Conservation (phyloP, 2,329 filamentous ascomycete species). For the Alternaria sp. region DNA sequence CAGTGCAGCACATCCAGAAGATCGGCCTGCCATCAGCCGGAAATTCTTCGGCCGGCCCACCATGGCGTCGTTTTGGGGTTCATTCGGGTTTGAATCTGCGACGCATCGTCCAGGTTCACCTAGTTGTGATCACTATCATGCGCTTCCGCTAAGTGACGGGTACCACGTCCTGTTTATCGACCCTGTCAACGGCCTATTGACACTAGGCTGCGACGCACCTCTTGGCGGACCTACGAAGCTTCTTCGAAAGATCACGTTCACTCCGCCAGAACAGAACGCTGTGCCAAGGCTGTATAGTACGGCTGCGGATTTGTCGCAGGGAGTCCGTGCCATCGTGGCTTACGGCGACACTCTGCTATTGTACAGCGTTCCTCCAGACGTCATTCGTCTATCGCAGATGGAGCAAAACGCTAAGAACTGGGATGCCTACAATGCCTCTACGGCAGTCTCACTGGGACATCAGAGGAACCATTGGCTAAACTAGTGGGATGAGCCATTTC, state of each 20-base stretch:
- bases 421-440: constrained; percentile 22
- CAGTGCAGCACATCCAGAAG: constrained; percentile 59
- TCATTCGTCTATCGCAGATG: constrained; percentile 38
- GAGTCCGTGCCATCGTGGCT: constrained; percentile 64
- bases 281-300: constrained; percentile 62
- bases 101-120: constrained; percentile 8
- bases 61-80: constrained; percentile 27
- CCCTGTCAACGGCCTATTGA: constrained; percentile 62
- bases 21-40: constrained; percentile 32
- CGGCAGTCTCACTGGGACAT: constrained; percentile 12
- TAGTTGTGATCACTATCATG: constrained; percentile 65
- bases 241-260: constrained; percentile 64
- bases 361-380: constrained; percentile 66
- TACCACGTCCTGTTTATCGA: constrained; percentile 70
- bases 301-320: constrained; percentile 63
- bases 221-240: constrained; percentile 63
- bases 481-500: constrained; percentile 33
- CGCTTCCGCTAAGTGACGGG: constrained; percentile 69
- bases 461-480: constrained; percentile 39
- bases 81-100: constrained; percentile 28
- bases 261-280: constrained; percentile 42
- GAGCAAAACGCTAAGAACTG: constrained; percentile 31
- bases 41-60: constrained; percentile 27
- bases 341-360: constrained; percentile 63
- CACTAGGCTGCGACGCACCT: constrained; percentile 67